These are phyloP conservation scores for Annulohypoxylon nitens DNA, from an alignment of 495 filamentous ascomycete species.

Conservation along the genomic window DNA sequence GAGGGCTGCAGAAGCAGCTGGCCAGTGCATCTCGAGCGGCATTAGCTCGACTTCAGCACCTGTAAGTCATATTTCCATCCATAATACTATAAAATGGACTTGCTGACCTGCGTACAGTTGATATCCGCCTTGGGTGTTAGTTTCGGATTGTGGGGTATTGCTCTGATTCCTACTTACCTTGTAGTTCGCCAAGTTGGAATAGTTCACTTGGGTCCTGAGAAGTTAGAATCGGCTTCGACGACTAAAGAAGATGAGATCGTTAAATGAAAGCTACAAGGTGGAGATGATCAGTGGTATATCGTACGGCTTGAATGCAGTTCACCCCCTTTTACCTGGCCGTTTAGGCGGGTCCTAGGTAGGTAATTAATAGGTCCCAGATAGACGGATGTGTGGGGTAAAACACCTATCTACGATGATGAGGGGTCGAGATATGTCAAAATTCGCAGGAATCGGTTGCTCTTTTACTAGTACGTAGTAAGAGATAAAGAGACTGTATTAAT, in stretches of 20 bases:
- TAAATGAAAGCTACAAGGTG: neutral
- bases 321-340: too few relatives aligned
- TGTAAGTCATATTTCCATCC: slow-evolving; percentile 11
- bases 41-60: slow-evolving; percentile 46
- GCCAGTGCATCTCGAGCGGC: slow-evolving; percentile 45
- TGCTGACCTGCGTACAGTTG: slow-evolving; percentile 14
- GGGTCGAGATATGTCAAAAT: too few relatives aligned
- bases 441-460: too few relatives aligned
- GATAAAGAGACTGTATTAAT: too few relatives aligned
- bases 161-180: slow-evolving; percentile 37
- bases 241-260: neutral
- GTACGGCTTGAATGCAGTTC: too few relatives aligned
- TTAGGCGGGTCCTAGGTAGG: too few relatives aligned
- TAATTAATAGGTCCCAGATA: too few relatives aligned
- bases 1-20: slow-evolving; percentile 45
- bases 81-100: neutral
- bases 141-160: slow-evolving; percentile 42
- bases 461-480: too few relatives aligned
- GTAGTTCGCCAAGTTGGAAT: slow-evolving; percentile 42
- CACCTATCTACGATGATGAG: too few relatives aligned
- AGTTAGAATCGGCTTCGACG: neutral
- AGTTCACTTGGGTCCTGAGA: slow-evolving; percentile 30
- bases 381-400: too few relatives aligned
- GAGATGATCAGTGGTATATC: neutral
- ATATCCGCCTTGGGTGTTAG: slow-evolving; percentile 33